Evolutionary conservation across 2,329 filamentous ascomycete genomes (phyloP).

Genomic region (Fusarium pseudonygamai): DNA sequence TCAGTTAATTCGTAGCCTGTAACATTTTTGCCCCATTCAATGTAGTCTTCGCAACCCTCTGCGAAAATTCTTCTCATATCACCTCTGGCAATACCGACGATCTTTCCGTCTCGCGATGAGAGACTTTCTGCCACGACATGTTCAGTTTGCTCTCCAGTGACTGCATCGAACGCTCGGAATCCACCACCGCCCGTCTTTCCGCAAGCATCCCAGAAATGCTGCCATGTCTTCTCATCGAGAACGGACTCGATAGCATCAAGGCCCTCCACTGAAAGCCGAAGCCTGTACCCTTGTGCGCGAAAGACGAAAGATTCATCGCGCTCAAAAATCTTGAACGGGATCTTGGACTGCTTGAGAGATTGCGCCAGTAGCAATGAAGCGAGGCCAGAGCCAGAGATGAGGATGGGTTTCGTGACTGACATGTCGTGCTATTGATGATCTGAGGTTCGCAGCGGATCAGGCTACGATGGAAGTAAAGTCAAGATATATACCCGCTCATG

Average conservation of each 20-base stretch:
- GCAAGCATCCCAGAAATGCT: conserved; percentile 67
- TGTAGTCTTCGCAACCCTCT: conserved; percentile 61
- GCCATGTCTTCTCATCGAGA: conserved; percentile 57
- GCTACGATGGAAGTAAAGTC: background rate
- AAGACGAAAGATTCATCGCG: conserved; percentile 60
- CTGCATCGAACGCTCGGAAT: conserved; percentile 60
- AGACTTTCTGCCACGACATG: conserved; percentile 48
- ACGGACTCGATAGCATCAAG: conserved; percentile 69
- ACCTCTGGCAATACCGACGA: conserved; percentile 69
- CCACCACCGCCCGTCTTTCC: conserved; percentile 68
- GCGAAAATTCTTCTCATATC: conserved; percentile 70
- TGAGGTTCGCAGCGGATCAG: background rate
- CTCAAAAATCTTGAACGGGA: conserved; percentile 67
- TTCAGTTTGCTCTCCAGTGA: conserved; percentile 58
- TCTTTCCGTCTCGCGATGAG: conserved; percentile 63
- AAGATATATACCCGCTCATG: background rate
- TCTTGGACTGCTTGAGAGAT: conserved; percentile 51
- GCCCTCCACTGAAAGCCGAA: conserved; percentile 65
- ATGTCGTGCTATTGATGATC: background rate
- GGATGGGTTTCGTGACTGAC: conserved; percentile 46
- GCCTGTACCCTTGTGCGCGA: conserved; percentile 70
- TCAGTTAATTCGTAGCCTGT: conserved; percentile 66
- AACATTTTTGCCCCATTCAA: conserved; percentile 66
- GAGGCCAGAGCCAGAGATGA: conserved; percentile 57
- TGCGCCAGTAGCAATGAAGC: conserved; percentile 56